These are phyloP conservation scores for Apium graveolens DNA, from an alignment of 129 eudicot genomes.

Conservation along the genomic window DNA sequence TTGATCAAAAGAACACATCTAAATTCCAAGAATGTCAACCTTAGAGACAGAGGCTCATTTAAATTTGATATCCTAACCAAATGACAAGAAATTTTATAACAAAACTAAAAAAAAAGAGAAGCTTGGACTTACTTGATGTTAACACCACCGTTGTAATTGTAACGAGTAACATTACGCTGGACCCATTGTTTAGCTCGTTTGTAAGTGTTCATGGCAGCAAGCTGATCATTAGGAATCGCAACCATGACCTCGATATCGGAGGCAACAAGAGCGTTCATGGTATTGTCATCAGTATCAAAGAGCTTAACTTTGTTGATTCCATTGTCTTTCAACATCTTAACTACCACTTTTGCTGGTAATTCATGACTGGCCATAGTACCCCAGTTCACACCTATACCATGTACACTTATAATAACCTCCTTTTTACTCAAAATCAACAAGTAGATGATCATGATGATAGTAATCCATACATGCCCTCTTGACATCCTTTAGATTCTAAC, in stretches of 20 bases:
- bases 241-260: conserved; percentile 83
- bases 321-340: conserved; percentile 73
- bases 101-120: too few relatives aligned
- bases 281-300: conserved; percentile 68
- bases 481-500: background rate
- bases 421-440: background rate
- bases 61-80: too few relatives aligned
- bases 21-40: too few relatives aligned
- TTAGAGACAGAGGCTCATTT: too few relatives aligned
- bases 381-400: conserved; percentile 88
- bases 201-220: conserved; percentile 51
- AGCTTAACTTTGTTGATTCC: conserved; percentile 74
- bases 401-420: conserved; percentile 16
- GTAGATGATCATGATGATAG: background rate
- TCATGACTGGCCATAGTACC: conserved; percentile 83
- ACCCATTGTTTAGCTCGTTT: conserved; percentile 75
- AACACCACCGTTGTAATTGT: conserved; percentile 84
- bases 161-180: conserved; percentile 52
- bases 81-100: too few relatives aligned
- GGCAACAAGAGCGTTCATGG: conserved; percentile 78
- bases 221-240: conserved; percentile 85
- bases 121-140: conserved; percentile 48
- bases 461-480: background rate
- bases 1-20: background rate
- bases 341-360: conserved; percentile 68